Base-by-base conservation (phyloP, 192 early-diverging fungal species). In the Cetraspora pellucida region DNA sequence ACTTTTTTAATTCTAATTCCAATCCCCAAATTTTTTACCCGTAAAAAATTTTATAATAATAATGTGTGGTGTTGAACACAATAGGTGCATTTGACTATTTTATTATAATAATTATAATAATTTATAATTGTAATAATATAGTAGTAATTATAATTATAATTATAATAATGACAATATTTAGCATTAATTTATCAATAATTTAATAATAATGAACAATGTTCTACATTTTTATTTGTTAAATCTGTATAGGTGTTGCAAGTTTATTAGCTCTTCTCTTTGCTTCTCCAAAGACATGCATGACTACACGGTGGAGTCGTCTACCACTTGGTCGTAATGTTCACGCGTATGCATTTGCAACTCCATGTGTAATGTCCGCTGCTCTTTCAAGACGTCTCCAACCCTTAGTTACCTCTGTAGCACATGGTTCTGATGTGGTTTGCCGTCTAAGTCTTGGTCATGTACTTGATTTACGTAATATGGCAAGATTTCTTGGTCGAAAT, bases 281-380 rank as follows among this genome's bases (percentile, higher is more conserved):
- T 10, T 79, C 80, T 11, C 84, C 82, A 8, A 83, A 74, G 2
- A 82, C 82, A 2, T 77, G 84, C 6, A 58, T 80, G 27, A 87
- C 86, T 9, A 82, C 84, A 3, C 63, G 78, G 27, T 28, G 70
- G 23, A 80, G 81, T 9, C 23, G 68, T 21, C 77, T 87, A 27
- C 86, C 86, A 49, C 77, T 81, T 14, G 82, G 82, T 59, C 74
- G 84, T 0, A 78, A 81, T 28, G 81, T 87, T 28, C 78, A 84
- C 13, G 80, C 80, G 28, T 85, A 83, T 80, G 83, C 81, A 0
- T 85, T 85, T 59, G 85, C 82, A 0, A 54, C 81, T 10, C 85
- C 85, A 17, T 83, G 81, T 23, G 81, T 83, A 10, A 85, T 84
- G 83, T 81, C 80, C 49, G 77, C 81, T 14, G 77, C 77, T 14